phyloP scores from a whole-genome alignment of 176 grass and related monocot genomes.

The Bromus sterilis region DNA sequence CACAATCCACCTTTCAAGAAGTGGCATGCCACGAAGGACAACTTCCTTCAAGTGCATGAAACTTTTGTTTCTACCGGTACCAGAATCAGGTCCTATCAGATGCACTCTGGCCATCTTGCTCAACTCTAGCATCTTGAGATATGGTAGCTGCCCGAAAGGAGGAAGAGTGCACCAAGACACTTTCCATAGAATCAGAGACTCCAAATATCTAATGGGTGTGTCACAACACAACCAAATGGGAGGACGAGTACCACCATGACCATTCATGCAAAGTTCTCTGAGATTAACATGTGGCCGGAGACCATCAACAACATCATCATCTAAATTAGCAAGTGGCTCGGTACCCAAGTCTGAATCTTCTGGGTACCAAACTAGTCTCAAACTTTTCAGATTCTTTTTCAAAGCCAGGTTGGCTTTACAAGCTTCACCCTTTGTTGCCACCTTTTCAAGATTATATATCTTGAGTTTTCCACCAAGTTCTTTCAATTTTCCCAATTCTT shows the following conservation, averaged over 20 bases:
- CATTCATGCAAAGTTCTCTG: neutral
- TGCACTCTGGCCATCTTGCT: neutral
- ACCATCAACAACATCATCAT: neutral
- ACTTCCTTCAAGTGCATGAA: neutral
- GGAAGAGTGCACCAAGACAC: neutral
- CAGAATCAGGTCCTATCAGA: neutral
- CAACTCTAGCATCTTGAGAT: neutral
- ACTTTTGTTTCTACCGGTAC: neutral
- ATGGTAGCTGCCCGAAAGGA: neutral
- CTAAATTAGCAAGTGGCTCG: too few relatives aligned
- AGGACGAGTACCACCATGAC: neutral
- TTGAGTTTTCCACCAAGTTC: neutral
- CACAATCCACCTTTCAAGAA: neutral
- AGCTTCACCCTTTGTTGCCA: neutral
- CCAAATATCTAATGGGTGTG: neutral
- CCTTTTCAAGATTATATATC: neutral
- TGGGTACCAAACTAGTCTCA: neutral
- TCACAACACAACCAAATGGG: neutral
- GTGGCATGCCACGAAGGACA: neutral
- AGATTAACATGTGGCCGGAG: constrained; percentile 1
- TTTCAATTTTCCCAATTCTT: neutral
- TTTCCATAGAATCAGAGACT: neutral
- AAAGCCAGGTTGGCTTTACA: neutral
- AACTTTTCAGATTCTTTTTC: neutral
- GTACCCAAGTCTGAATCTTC: neutral